phyloP scores from a whole-genome alignment of 2,329 filamentous ascomycete species.

The Chaetomium strumarium region DNA sequence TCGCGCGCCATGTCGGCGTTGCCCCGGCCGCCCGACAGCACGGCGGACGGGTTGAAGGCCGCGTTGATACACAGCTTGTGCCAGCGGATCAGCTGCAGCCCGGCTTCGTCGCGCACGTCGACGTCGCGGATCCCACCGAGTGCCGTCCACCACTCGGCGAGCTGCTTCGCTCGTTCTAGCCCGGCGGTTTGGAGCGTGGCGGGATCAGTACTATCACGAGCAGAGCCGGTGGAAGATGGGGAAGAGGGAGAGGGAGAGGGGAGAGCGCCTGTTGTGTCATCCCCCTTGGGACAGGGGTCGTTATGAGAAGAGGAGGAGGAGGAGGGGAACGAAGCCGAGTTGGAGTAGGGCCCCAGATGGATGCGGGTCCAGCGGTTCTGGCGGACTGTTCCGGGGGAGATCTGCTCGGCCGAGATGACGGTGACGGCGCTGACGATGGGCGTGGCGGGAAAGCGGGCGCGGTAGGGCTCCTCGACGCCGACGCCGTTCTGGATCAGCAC shows the following conservation, averaged over 20 bases:
- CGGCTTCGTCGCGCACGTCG: conserved; percentile 56
- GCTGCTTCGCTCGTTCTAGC: conserved; percentile 39
- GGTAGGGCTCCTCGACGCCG: conserved; percentile 63
- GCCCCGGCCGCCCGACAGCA: conserved; percentile 57
- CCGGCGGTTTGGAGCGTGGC: conserved; percentile 31
- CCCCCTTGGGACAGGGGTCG: not conserved
- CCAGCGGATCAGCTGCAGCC: conserved; percentile 66
- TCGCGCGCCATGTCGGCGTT: conserved; percentile 63
- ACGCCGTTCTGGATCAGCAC: conserved; percentile 67
- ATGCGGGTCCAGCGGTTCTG: conserved; percentile 72
- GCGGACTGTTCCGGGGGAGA: conserved; percentile 53
- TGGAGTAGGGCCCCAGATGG: conserved; percentile 59
- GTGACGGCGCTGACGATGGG: conserved; percentile 64
- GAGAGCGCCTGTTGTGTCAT: conserved; percentile 14
- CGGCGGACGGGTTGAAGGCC: conserved; percentile 66
- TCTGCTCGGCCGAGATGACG: conserved; percentile 62
- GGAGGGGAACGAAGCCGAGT: conserved; percentile 27
- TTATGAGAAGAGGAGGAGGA: not conserved
- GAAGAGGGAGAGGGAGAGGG: not conserved
- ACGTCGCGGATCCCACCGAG: conserved; percentile 60
- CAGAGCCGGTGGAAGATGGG: not conserved
- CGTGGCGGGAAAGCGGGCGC: conserved; percentile 52
- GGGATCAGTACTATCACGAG: not conserved
- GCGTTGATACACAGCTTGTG: conserved; percentile 74
- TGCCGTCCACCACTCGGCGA: conserved; percentile 49